Base-by-base conservation (phyloP, 2,329 filamentous ascomycete genomes). In the Pseudogymnoascus sp. region DNA sequence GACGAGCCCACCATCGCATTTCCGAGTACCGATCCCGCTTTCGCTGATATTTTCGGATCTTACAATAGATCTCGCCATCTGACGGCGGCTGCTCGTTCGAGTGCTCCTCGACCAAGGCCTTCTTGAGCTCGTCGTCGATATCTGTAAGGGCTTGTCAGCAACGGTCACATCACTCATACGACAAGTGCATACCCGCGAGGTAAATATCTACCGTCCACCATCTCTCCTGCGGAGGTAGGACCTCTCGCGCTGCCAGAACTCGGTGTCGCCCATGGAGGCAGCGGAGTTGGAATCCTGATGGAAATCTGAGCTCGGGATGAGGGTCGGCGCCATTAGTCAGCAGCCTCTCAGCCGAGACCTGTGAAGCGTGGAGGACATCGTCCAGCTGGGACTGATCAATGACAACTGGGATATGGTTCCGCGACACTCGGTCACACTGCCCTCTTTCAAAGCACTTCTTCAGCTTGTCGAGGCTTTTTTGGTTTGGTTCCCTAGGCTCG, bases 381-480 rank as follows among this genome's bases (percentile, higher is more conserved):
- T 67, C 44, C 16, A 75, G 70, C 59, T 69, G 19, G 63, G 67
- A 59, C 64, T 68, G 50, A 59, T 70, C 68, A 59, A 76, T 69
- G 11, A 73, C 62, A 6, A 69, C 68, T 64, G 69, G 70, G 63
- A 74, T 68, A 66, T 73, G 68, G 68, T 75, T 73, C 50, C 62
- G 53, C 2, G 8, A 21, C 40, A 44, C 16, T 44, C 10, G 8
- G 19, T 21, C 19, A 21, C 40, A 44, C 40, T 44, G 16, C 19
- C 40, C 16, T 44, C 13, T 42, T 42, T 42, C 16, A n/a, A 42
- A 42, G 8, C 16, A 14, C 38, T 42, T 14, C 16, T 42, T 42
- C 7, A 42, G 38, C 38, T 42, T n/a, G 38, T 42, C 6, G 38
- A 6, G 14, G 21, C 42, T 67, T 42, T 63, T 61, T 37, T 53